Evolutionary conservation across 495 filamentous ascomycete genomes (phyloP), one percentile per base, ranked within the genome.

Genomic region (Aspergillus funiculosus): DNA sequence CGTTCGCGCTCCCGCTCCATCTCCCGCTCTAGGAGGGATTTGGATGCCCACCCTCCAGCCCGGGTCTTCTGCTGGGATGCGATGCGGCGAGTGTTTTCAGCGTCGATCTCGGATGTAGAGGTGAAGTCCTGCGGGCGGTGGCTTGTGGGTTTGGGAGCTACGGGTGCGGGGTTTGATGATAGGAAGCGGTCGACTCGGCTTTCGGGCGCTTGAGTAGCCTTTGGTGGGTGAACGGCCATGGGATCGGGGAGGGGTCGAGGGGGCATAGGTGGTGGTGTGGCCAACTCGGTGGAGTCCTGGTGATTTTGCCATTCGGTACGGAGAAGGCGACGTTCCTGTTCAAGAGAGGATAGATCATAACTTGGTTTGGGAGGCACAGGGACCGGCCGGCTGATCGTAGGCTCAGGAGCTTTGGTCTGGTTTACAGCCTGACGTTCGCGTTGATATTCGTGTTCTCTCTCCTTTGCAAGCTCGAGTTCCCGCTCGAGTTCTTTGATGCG

Each of bases 1-100:
- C 91, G 76, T 61, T 94, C 86, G 8, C 94, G 78, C 66, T 98
- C 92, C 51, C 86, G 77, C 63, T 98, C 92, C 87, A 96, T 95
- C 61, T 98, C 92, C 15, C 89, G 81, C 65, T 95, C 89, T 1
- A 97, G 74, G 5, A 98, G 75, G 3, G 85, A 87, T 64, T 88
- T 90, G 42, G 76, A 75, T 1, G 85, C 83, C 82, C 83, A 87
- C 0, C 83, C 84, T 37, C 78, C 82, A 3, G 85, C 81, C 50
- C 81, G 81, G 34, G 83, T 87, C 64, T 85, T 81, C 38, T 72
- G 61, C 52, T 87, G 83, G 0, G 81, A 72, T 4, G 76, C 74
- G 1, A 68, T 51, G 15, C 85, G 79, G 34, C 84, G 78, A 25
- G 75, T 74, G 62, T 87, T 84, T 57, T 87, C 83, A 17, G 72